Base-by-base conservation (phyloP, 768 basidiomycete genomes). In the Infundibulicybe gibba region DNA sequence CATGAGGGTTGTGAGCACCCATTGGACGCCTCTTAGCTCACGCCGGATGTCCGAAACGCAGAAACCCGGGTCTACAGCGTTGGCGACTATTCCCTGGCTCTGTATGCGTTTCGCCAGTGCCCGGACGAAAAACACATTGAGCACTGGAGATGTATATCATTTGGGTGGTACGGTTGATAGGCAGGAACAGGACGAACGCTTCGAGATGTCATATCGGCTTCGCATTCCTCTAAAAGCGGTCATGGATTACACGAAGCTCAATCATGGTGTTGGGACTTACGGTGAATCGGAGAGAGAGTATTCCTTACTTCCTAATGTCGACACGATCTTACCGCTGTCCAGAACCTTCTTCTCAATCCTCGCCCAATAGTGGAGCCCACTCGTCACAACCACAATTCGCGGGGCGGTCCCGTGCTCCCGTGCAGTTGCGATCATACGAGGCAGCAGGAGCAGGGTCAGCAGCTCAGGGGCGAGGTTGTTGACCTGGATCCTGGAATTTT, bases 391-490 rank as follows among this genome's bases (percentile, higher is more conserved):
- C 13, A 72, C 72, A 1, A 77, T 30, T 10, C 71, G 61, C 0
- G 73, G 68, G 1, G 49, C 55, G 1, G 65, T 62, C 1, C 55
- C 39, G 47, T 65, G 45, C n/a, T 58, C 54, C 21, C 60, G 49
- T 0, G 70, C 65, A 0, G 77, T 72, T 21, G 64, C 54, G 1
- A 69, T 40, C 61, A 80, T 64, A 8, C 50, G 54, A 0, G 79
- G 79, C 0, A 79, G 60, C 0, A 79, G 61, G 6, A 66, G 63
- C 4, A 79, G 49, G 0, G 65, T 57, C 3, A 77, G 61, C 0
- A 78, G 61, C 5, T 67, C 60, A 5, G 63, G 65, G 0, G 72
- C 61, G 6, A 81, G 56, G 52, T 67, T 52, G 53, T 80, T 79
- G 34, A 75, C 68, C 49, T 80, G 77, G 0, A 78, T 45, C 9